A percentile compares a stretch with the other conserved stretches of the same genome.
These are phyloP conservation scores for Neurospora pannonica DNA, from an alignment of 495 filamentous ascomycete species.

Conservation along the genomic window DNA sequence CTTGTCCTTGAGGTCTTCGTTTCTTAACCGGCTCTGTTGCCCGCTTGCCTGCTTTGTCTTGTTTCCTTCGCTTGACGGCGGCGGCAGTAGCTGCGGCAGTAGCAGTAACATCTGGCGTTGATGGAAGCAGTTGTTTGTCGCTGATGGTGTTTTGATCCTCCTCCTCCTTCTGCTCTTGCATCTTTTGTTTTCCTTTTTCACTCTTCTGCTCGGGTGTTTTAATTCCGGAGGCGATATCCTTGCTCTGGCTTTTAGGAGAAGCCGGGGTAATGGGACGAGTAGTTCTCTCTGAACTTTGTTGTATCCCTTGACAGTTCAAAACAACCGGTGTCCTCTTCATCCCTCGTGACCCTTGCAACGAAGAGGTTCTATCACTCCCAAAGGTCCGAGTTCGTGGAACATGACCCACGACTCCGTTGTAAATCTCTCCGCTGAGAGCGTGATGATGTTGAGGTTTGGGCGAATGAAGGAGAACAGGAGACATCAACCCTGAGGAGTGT, in stretches of 20 bases:
- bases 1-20: background rate
- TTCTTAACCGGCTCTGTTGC: constrained; percentile 2
- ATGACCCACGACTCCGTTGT: background rate
- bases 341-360: background rate
- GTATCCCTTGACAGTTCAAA: background rate
- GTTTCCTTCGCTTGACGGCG: constrained; percentile 22
- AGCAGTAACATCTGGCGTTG: background rate
- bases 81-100: constrained; percentile 5
- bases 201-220: background rate
- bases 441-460: background rate
- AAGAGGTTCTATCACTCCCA: background rate
- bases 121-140: background rate
- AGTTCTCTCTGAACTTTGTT: background rate
- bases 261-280: background rate
- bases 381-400: background rate
- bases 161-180: background rate
- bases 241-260: background rate
- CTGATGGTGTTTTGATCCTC: background rate
- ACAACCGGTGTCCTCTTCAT: background rate
- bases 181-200: background rate
- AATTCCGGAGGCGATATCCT: background rate
- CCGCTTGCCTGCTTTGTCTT: constrained; percentile 21
- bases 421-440: background rate
- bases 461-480: background rate
- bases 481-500: background rate